Evolutionary conservation across 345 rosid genomes (phyloP).

Genomic region (Linum tenue): DNA sequence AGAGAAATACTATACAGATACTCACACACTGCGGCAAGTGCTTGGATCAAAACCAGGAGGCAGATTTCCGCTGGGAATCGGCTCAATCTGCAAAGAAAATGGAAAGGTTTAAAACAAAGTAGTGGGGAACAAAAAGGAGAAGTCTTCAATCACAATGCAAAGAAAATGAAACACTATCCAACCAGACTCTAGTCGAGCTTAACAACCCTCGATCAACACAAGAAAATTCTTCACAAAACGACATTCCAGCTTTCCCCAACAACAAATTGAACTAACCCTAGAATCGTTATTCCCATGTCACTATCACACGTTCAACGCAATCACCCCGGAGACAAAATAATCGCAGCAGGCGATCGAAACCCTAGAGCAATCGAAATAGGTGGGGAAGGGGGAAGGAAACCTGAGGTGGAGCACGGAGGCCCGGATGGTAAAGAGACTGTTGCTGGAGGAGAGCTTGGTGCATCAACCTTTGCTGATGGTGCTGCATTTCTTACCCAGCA

Average conservation of each 20-base stretch:
- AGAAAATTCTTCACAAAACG: background rate
- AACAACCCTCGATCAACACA: too few relatives aligned
- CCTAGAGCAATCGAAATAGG: constrained; percentile 7
- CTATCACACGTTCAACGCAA: background rate
- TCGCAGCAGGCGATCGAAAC: background rate
- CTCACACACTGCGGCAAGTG: constrained; percentile 99
- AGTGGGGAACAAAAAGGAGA: constrained; percentile 10
- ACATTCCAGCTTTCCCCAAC: background rate
- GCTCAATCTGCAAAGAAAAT: constrained; percentile 74
- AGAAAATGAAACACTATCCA: too few relatives aligned
- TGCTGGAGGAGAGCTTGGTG: constrained; percentile 97
- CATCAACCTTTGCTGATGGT: constrained; percentile 77
- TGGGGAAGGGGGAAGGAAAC: constrained; percentile 18
- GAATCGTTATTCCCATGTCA: background rate
- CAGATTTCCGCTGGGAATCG: constrained; percentile 94
- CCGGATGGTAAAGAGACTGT: constrained; percentile 91
- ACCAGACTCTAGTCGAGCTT: too few relatives aligned
- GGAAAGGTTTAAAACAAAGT: constrained; percentile 27
- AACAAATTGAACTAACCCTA: background rate
- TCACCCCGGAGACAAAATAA: background rate
- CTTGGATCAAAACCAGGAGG: constrained; percentile 99
- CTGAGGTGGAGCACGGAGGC: constrained; percentile 86
- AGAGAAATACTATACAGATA: constrained; percentile 25
- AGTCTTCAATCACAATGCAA: too few relatives aligned
- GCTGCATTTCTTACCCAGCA: constrained; percentile 39